Percentiles rank a stretch among this genome's conserved stretches.
Conservation (phyloP, 208 protist species). For the Zelonia costaricensis region DNA sequence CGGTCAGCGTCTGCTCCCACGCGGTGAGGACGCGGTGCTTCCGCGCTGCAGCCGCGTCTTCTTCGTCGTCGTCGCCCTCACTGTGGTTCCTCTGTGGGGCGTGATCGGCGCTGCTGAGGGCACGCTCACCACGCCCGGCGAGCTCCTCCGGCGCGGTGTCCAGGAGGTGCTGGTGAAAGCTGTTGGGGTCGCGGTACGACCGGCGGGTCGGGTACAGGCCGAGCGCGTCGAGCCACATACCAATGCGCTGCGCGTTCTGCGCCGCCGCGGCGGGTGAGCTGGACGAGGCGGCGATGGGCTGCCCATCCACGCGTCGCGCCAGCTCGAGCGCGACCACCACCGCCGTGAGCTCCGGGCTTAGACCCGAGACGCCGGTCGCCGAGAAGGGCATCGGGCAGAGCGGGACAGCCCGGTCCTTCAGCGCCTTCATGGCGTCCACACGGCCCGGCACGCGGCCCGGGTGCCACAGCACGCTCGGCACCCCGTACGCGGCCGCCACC, state of each 20-base stretch:
- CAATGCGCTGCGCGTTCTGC: conserved; percentile 49
- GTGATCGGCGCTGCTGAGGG: neutral
- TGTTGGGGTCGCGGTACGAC: conserved; percentile 31
- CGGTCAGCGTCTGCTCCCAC: conserved; percentile 26
- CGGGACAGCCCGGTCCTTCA: conserved; percentile 25
- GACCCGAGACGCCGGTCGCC: conserved; percentile 20
- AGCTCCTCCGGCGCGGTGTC: neutral
- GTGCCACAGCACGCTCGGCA: conserved; percentile 78
- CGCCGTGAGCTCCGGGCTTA: conserved; percentile 79
- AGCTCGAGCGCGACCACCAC: conserved; percentile 76
- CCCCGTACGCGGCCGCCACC: conserved; percentile 42
- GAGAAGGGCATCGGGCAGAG: conserved; percentile 16
- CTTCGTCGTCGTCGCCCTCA: neutral
- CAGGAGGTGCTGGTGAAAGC: conserved; percentile 11
- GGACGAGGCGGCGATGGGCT: conserved; percentile 39
- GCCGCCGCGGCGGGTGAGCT: conserved; percentile 38
- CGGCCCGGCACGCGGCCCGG: conserved; percentile 45
- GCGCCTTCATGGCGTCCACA: conserved; percentile 36
- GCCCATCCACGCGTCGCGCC: conserved; percentile 53
- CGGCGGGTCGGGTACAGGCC: conserved; percentile 53
- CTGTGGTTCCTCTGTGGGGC: neutral
- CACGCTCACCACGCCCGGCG: neutral
- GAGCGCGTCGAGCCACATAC: conserved; percentile 52
- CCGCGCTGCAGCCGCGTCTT: neutral
- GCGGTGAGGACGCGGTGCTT: conserved; percentile 2